Evolutionary conservation across 345 rosid genomes (phyloP).

Genomic region (Barbarea vulgaris): DNA sequence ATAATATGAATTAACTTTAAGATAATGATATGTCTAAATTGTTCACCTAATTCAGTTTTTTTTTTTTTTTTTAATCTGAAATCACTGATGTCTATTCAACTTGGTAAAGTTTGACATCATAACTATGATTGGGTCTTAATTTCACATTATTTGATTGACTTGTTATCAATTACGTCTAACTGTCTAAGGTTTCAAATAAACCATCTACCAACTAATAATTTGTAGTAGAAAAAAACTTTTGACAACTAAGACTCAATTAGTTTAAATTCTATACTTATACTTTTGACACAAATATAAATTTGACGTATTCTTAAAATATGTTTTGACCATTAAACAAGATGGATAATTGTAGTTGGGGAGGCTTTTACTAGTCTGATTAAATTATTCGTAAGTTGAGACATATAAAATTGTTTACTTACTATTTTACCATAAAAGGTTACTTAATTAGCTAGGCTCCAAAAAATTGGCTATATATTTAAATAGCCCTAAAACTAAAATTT

Average conservation of each 20-base stretch:
- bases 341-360: not conserved
- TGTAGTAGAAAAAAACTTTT: not conserved
- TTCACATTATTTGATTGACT: not conserved
- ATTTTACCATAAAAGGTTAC: no score
- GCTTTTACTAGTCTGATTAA: not conserved
- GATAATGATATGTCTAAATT: not conserved
- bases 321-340: not conserved
- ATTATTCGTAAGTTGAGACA: no score
- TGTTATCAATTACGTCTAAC: not conserved
- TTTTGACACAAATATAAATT: not conserved
- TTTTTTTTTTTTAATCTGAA: not conserved
- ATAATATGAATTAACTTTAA: not conserved
- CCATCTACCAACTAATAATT: not conserved
- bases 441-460: no score
- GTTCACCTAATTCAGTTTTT: not conserved
- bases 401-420: no score
- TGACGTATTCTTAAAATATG: not conserved
- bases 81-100: not conserved
- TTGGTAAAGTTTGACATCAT: constrained; percentile 1
- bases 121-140: not conserved
- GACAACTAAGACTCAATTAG: not conserved
- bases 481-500: no score
- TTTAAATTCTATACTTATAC: not conserved
- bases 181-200: not conserved
- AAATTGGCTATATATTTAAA: no score